phyloP scores from a whole-genome alignment of 169 alveolate species.

The Plasmodium sp. region DNA sequence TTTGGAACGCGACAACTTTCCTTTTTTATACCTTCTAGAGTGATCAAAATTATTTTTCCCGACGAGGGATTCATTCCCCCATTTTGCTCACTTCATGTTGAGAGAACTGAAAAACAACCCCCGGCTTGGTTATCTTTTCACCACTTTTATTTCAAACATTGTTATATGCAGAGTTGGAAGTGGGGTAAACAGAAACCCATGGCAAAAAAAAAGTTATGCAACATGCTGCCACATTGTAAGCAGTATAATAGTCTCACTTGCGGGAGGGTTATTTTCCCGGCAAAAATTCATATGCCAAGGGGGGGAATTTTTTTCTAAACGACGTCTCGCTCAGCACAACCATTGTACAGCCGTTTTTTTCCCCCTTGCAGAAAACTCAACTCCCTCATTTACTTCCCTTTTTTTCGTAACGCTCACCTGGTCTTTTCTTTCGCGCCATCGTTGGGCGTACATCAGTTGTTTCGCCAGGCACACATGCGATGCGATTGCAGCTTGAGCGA shows the following conservation, averaged over 20 bases:
- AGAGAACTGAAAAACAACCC: neutral
- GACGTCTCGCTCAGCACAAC: neutral
- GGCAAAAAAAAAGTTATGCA: neutral
- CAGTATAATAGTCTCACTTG: neutral
- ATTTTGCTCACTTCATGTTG: neutral
- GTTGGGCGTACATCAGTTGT: neutral
- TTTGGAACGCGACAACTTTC: neutral
- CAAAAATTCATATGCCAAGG: neutral
- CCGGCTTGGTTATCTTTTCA: neutral
- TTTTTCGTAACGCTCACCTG: neutral
- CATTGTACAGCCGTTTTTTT: neutral
- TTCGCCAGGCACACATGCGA: neutral
- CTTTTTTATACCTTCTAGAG: neutral
- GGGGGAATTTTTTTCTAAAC: neutral
- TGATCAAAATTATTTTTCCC: neutral
- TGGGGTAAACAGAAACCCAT: neutral
- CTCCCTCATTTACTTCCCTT: neutral
- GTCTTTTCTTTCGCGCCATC: neutral
- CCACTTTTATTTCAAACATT: neutral
- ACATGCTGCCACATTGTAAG: neutral
- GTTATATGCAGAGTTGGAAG: neutral
- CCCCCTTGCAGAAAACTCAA: neutral
- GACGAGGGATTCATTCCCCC: neutral
- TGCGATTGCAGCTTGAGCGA: neutral
- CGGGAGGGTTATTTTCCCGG: neutral